A percentile compares a stretch with the other conserved stretches of the same genome.
phyloP scores from a whole-genome alignment of 2,329 filamentous ascomycete species.

The Sclerotinia spermophila region DNA sequence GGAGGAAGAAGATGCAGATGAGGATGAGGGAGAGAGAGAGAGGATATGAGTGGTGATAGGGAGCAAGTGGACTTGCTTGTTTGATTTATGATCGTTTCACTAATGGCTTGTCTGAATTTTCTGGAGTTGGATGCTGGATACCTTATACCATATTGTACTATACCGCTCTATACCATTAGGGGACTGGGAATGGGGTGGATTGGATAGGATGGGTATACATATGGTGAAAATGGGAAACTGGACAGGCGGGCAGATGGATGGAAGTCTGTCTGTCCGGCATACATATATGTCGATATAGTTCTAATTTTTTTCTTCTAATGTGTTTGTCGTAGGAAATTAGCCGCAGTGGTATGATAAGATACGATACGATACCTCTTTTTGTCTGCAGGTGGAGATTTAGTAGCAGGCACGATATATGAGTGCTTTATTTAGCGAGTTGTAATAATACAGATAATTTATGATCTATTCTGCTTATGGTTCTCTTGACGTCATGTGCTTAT shows the following conservation, averaged over 20 bases:
- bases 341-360: not conserved
- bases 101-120: not conserved
- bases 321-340: not conserved
- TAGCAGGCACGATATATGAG: not conserved
- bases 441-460: not conserved
- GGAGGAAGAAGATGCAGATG: slow-evolving; percentile 44
- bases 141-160: not conserved
- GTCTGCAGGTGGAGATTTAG: not conserved
- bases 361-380: not conserved
- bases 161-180: not conserved
- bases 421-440: not conserved
- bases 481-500: not conserved
- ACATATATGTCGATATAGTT: not conserved
- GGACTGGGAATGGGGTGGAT: not conserved
- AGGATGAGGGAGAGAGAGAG: not conserved
- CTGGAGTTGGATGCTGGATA: not conserved
- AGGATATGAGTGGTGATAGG: not conserved
- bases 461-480: not conserved
- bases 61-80: not conserved
- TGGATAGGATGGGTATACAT: not conserved
- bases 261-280: not conserved
- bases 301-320: not conserved
- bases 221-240: not conserved
- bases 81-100: not conserved
- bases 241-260: not conserved